Conservation (phyloP, 345 rosid genomes). For the Gossypium sturtianum region DNA sequence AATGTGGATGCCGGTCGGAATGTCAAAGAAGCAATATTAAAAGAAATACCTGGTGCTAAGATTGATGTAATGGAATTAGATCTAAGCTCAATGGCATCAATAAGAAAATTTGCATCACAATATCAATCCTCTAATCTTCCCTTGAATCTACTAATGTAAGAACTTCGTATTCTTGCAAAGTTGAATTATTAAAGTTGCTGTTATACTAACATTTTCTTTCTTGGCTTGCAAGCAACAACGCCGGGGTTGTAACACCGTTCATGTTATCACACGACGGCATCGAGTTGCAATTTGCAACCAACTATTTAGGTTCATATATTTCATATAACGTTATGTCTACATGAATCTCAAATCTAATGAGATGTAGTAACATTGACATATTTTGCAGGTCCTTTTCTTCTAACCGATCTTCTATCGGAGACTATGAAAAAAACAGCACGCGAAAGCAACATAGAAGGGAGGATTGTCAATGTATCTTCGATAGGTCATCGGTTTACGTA, state of each 20-base stretch:
- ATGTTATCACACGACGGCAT: slow-evolving; percentile 37
- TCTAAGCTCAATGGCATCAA: slow-evolving; percentile 64
- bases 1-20: slow-evolving; percentile 49
- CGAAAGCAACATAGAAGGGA: slow-evolving; percentile 58
- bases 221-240: slow-evolving; percentile 35
- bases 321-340: background rate
- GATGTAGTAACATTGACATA: background rate
- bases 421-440: slow-evolving; percentile 59
- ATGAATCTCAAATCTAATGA: background rate
- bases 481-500: slow-evolving; percentile 49
- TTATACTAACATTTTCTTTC: background rate
- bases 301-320: slow-evolving; percentile 36
- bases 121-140: slow-evolving; percentile 37
- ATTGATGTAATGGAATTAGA: slow-evolving; percentile 71
- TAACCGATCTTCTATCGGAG: slow-evolving; percentile 56
- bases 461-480: slow-evolving; percentile 60
- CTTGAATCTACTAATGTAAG: slow-evolving; percentile 49
- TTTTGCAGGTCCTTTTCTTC: slow-evolving; percentile 66
- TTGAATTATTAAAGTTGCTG: background rate
- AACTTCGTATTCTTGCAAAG: background rate
- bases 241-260: slow-evolving; percentile 36
- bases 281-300: slow-evolving; percentile 45
- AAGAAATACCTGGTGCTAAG: slow-evolving; percentile 46
- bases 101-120: slow-evolving; percentile 43
- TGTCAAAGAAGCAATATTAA: slow-evolving; percentile 47